A percentile compares a stretch with the other conserved stretches of the same genome.
Conservation (phyloP, 2,329 filamentous ascomycete species). For the Aspergillus caelatus region DNA sequence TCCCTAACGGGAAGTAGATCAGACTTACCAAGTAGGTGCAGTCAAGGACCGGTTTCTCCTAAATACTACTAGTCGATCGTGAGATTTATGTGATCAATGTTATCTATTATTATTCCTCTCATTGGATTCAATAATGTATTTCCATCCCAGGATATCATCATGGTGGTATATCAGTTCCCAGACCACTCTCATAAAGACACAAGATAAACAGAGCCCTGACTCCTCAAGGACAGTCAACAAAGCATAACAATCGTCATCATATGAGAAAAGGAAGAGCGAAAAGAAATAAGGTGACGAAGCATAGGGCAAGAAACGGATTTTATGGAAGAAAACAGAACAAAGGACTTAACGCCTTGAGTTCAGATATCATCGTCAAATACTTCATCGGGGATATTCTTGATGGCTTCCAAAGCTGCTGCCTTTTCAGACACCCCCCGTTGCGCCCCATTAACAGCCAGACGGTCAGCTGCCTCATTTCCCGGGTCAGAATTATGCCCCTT, state of each 20-base stretch:
- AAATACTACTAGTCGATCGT: background rate
- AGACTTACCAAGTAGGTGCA: no score
- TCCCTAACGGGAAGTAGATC: background rate
- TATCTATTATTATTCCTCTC: background rate
- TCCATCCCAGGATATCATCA: background rate
- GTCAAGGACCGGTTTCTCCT: no score
- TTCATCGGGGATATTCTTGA: constrained; percentile 30
- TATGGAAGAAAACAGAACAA: background rate
- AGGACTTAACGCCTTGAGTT: background rate
- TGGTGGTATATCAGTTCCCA: background rate
- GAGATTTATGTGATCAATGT: background rate
- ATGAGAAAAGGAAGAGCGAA: background rate
- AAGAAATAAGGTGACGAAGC: background rate
- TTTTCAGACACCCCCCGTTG: constrained; percentile 39
- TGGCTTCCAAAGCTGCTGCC: constrained; percentile 27
- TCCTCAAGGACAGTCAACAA: constrained; percentile 1
- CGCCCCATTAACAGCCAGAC: constrained; percentile 71
- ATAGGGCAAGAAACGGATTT: background rate
- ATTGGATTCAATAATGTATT: background rate
- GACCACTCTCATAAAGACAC: background rate
- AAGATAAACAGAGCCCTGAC: background rate
- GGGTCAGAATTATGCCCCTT: constrained; percentile 76
- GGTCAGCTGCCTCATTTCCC: constrained; percentile 82
- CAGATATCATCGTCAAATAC: constrained; percentile 26
- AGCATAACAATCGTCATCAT: constrained; percentile 1